phyloP scores from a whole-genome alignment of 345 rosid species.

The Passiflora organensis region DNA sequence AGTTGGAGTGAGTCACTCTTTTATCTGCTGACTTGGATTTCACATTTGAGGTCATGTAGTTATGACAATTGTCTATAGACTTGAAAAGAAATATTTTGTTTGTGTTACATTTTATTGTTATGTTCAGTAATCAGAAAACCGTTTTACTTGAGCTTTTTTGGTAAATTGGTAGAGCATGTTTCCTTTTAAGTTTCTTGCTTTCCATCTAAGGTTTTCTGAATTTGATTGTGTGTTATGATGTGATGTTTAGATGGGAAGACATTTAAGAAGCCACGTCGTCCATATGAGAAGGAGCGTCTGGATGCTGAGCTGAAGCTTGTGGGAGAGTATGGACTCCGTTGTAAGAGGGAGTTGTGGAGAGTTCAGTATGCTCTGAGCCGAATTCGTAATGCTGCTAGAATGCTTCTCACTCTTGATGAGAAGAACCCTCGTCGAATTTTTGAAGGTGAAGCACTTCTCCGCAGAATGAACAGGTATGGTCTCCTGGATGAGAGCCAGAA shows the following conservation, averaged over 20 bases:
- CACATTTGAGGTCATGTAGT: no score
- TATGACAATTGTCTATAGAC: no score
- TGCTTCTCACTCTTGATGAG: slow-evolving; percentile 60
- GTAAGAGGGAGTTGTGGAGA: slow-evolving; percentile 68
- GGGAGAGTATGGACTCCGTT: slow-evolving; percentile 59
- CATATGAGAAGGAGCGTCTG: slow-evolving; percentile 60
- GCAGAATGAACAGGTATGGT: slow-evolving; percentile 58
- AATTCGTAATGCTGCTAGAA: slow-evolving; percentile 57
- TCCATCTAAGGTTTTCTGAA: no score
- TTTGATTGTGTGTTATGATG: not conserved
- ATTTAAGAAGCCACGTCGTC: slow-evolving; percentile 61
- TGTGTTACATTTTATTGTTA: not conserved
- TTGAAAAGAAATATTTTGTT: no score
- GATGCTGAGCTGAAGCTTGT: slow-evolving; percentile 61
- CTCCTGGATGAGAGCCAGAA: slow-evolving; percentile 67
- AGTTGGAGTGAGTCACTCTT: no score
- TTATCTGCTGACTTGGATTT: no score
- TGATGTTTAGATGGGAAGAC: slow-evolving; percentile 46
- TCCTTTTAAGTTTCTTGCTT: no score
- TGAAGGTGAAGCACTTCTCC: slow-evolving; percentile 57
- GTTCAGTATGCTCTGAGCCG: slow-evolving; percentile 58
- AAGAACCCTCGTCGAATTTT: slow-evolving; percentile 51
- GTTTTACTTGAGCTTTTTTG: not conserved
- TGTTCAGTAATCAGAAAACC: not conserved
- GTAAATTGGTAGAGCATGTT: no score